Evolutionary conservation across 2,329 filamentous ascomycete species (phyloP), one percentile per base, ranked within the genome.

Genomic region (Botryosphaeria dothidea): DNA sequence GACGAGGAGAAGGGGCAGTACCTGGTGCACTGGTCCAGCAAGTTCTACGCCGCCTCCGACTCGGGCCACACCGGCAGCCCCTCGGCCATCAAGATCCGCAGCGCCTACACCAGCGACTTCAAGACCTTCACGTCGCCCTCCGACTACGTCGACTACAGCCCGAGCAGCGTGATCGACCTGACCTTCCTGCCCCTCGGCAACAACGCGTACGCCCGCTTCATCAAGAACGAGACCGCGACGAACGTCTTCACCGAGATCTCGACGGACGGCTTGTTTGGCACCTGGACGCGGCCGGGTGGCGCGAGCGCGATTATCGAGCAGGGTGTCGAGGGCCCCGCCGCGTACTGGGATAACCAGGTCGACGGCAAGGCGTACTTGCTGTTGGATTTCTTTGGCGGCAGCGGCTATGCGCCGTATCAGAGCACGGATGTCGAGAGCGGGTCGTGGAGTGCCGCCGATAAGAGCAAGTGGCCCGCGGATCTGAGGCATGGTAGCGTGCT

Each of bases 61-160:
- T 69, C 80, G 0, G 65, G 71, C 0, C 85, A 87, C 69, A 83
- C 79, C 0, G 84, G 84, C 21, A 72, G 71, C 2, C 78, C 83
- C 0, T 76, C 78, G 17, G 66, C 72, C 0, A 78, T 76, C 60
- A 70, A 74, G 41, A 85, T 86, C 66, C 81, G 85, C 56, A 85
- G 85, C 69, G 82, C 84, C 21, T 80, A 86, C 72, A 87, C 85
- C 1, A 75, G 73, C 54, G 85, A 87, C 74, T 87, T 87, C 69
- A 75, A 76, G 52, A 84, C 81, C 1, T 87, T 87, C 70, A 79
- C 77, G 19, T 41, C 79, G 1, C 83, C 85, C 0, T 9, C 21
- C n/a, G 83, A 83, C 6, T 84, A 84, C 68, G 81, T 86, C 70
- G 79, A 84, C 71, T 76, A 79, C 48, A 72, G 77, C 1, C 79